These are phyloP conservation scores for Dryadomyces quercivorus DNA, from an alignment of 2,329 filamentous ascomycete species.

Conservation along the genomic window DNA sequence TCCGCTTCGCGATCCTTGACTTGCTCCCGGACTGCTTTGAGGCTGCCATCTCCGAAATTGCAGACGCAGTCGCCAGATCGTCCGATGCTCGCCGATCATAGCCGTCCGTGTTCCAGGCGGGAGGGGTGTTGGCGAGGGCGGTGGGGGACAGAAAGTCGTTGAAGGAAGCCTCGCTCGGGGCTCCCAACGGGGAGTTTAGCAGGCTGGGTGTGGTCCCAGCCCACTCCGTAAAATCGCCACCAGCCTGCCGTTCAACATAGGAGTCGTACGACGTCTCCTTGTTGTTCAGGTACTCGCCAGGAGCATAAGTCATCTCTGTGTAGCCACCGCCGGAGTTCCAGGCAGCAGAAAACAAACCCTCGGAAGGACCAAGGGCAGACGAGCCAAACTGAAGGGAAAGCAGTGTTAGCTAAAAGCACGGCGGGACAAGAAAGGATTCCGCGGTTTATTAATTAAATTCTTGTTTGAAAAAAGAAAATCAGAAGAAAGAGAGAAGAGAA, in stretches of 20 bases:
- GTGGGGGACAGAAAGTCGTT: slow-evolving; percentile 1
- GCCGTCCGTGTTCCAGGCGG: not conserved
- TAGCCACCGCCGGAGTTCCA: slow-evolving; percentile 3
- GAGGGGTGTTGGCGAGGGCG: not conserved
- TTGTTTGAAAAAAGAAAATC: not conserved
- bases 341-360: not conserved
- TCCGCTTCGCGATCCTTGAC: not conserved
- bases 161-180: not conserved
- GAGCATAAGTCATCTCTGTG: slow-evolving; percentile 4
- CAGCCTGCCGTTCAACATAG: slow-evolving; percentile 2
- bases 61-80: not conserved
- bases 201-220: not conserved
- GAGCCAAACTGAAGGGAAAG: slow-evolving; percentile 3
- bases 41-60: not conserved
- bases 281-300: slow-evolving; percentile 9
- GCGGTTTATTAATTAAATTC: not conserved
- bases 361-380: not conserved
- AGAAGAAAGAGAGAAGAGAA: not conserved
- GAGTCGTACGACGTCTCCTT: slow-evolving; percentile 5
- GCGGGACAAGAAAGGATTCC: not conserved
- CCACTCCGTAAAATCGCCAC: slow-evolving; percentile 5
- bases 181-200: slow-evolving; percentile 1
- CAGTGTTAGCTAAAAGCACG: not conserved
- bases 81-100: not conserved
- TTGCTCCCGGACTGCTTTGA: not conserved